Conservation (phyloP, 192 early-diverging fungal species). For the Thamnidium elegans region DNA sequence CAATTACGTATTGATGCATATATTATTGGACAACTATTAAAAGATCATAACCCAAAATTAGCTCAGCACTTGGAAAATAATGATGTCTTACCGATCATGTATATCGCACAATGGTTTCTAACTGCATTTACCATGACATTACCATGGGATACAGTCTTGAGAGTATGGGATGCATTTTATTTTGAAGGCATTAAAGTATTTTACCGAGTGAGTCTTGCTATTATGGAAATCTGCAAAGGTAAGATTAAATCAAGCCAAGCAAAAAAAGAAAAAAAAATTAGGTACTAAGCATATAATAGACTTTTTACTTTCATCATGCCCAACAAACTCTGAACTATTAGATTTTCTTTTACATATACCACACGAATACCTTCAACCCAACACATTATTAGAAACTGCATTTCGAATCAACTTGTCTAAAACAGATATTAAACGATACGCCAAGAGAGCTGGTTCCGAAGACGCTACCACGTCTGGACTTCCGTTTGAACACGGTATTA, state of each 20-base stretch:
- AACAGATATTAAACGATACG: conserved; percentile 48
- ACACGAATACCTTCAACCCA: conserved; percentile 54
- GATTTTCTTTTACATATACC: conserved; percentile 81
- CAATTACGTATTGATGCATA: conserved; percentile 79
- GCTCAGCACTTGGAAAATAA: conserved; percentile 69
- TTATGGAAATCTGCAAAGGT: conserved; percentile 55
- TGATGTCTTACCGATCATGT: conserved; percentile 84
- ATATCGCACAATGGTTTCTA: conserved; percentile 92
- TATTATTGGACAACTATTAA: conserved; percentile 75
- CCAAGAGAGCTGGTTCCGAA: conserved; percentile 28
- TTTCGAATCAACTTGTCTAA: conserved; percentile 67
- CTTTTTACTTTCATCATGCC: conserved; percentile 72
- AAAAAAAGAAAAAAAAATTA: not conserved
- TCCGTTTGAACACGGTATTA: conserved; percentile 31
- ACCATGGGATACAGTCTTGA: conserved; percentile 83
- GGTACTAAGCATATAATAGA: conserved; percentile 20
- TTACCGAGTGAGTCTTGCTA: conserved; percentile 78
- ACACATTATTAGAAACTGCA: conserved; percentile 65
- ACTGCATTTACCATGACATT: conserved; percentile 84
- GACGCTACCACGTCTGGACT: conserved; percentile 25
- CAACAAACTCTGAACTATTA: conserved; percentile 70
- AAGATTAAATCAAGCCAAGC: not conserved
- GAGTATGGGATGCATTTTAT: conserved; percentile 93
- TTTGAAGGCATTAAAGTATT: conserved; percentile 83
- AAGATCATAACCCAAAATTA: conserved; percentile 64